Percentiles rank a stretch among this genome's conserved stretches.
phyloP scores from a whole-genome alignment of 176 grass and related monocot genomes.

The Chrysopogon serrulatus region DNA sequence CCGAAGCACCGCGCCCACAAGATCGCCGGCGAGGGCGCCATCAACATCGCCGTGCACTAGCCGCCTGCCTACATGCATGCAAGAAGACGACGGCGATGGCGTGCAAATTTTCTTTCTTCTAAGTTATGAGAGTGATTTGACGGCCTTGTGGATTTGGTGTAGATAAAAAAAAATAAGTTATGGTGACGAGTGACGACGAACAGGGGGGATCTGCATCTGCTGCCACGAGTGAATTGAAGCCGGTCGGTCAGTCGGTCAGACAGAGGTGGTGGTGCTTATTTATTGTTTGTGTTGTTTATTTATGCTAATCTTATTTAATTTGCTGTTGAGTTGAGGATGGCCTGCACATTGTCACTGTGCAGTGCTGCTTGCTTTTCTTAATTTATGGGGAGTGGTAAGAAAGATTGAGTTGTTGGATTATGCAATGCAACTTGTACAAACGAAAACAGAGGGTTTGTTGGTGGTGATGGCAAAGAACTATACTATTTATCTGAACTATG shows the following conservation, averaged over 20 bases:
- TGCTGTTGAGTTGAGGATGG: too few relatives aligned
- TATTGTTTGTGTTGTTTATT: not conserved
- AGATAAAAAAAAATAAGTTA: slow-evolving; percentile 43
- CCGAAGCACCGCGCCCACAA: slow-evolving; percentile 49
- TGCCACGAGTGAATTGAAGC: slow-evolving; percentile 4
- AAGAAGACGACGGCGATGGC: not conserved
- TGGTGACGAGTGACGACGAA: slow-evolving; percentile 9
- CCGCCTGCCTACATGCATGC: not conserved
- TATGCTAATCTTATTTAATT: slow-evolving; percentile 28
- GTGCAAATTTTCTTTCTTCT: not conserved
- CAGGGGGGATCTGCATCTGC: not conserved
- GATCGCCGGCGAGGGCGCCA: slow-evolving; percentile 37
- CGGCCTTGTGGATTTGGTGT: slow-evolving; percentile 22
- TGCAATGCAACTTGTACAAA: slow-evolving; percentile 20
- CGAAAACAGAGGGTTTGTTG: slow-evolving; percentile 10
- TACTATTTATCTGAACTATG: slow-evolving; percentile 5
- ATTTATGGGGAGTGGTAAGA: slow-evolving; percentile 25
- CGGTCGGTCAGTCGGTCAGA: not conserved
- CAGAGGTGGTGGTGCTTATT: slow-evolving; percentile 2
- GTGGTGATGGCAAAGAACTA: slow-evolving; percentile 19
- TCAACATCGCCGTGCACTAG: slow-evolving; percentile 81
- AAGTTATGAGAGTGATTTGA: slow-evolving; percentile 40
- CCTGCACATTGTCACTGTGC: too few relatives aligned
- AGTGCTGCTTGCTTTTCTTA: too few relatives aligned
- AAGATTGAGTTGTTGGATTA: not conserved